Evolutionary conservation across 2,329 filamentous ascomycete genomes (phyloP).

Genomic region (Hawksworthiomyces lignivorus): DNA sequence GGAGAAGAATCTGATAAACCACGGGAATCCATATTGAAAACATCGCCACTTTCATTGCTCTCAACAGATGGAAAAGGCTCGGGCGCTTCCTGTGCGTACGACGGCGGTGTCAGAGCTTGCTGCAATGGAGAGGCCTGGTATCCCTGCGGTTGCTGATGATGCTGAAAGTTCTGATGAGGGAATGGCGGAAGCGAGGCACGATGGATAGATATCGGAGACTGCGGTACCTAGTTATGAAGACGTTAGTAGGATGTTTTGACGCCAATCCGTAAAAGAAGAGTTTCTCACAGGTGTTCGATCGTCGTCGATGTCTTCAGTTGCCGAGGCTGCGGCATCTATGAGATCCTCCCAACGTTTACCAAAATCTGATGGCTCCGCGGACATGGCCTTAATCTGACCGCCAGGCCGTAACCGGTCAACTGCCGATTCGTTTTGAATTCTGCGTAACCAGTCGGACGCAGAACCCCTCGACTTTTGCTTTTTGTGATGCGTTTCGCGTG

Average conservation of each 20-base stretch:
- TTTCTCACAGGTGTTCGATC: slow-evolving; percentile 75
- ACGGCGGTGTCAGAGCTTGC: slow-evolving; percentile 80
- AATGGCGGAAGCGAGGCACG: slow-evolving; percentile 56
- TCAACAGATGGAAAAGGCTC: slow-evolving; percentile 90
- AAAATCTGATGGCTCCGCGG: slow-evolving; percentile 75
- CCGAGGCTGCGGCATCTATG: slow-evolving; percentile 86
- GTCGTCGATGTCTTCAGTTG: slow-evolving; percentile 83
- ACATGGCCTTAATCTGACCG: slow-evolving; percentile 73
- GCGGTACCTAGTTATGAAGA: slow-evolving; percentile 44
- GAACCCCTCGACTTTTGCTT: slow-evolving; percentile 66
- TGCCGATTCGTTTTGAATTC: slow-evolving; percentile 44
- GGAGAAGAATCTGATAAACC: slow-evolving; percentile 64
- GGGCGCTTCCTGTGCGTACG: slow-evolving; percentile 55
- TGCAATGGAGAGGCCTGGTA: slow-evolving; percentile 89
- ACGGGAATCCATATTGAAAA: slow-evolving; percentile 61
- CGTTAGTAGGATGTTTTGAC: background rate
- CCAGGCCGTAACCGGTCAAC: slow-evolving; percentile 53
- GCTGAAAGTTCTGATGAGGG: slow-evolving; percentile 38
- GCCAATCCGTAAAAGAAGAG: background rate
- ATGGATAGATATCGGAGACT: slow-evolving; percentile 57
- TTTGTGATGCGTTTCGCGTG: slow-evolving; percentile 69
- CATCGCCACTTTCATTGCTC: slow-evolving; percentile 62
- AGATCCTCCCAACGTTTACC: slow-evolving; percentile 95
- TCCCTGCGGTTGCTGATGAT: slow-evolving; percentile 26
- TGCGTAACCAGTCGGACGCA: slow-evolving; percentile 57